Evolutionary conservation across 176 grass and related monocot species (phyloP), one percentile per base, ranked within the genome.

Genomic region (Cenchrus purpureus): DNA sequence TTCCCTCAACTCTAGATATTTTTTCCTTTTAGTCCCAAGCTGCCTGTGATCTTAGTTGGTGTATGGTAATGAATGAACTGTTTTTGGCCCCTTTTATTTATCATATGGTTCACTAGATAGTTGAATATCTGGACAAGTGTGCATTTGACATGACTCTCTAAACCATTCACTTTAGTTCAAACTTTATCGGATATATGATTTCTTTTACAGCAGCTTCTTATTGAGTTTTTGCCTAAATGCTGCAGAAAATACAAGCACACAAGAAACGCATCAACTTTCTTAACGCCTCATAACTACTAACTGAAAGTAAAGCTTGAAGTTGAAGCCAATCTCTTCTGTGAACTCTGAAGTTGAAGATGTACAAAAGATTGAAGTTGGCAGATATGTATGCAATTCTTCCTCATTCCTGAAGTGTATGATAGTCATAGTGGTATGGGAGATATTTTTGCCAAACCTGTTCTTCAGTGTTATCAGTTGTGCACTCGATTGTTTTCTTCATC

Each of bases 181-280:
- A 25, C 17, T 34, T 42, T 66, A 31, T 4, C 73, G 74, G 20
- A 34, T 74, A 66, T 65, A 42, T 73, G 8, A 28, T 68, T 67
- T 49, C 34, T 58, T 80, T 40, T 74, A 6, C 11, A 67, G 48
- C 15, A 45, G 65, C 13, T 74, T 29, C 13, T 74, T 29, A 7
- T 70, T 82, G 61, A 25, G 20, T 83, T 84, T 56, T 66, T 45
- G 10, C 56, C 6, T 44, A 82, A 81, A 48, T 49, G 45, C 29
- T 62, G 84, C 84, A 79, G 16, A 75, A 82, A 56, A 58, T 82
- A 76, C 78, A 75, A 81, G 16, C 22, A 49, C 28, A 6, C 22
- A 25, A 66, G 28, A 73, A 83, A 14, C 44, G 25, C 14, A 73
- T 65, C 67, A 12, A 16, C 5, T 60, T 85, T 89, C 34, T 59